Evolutionary conservation across 257 asterid genomes (phyloP), one percentile per base, ranked within the genome.

Genomic region (Nicotiana knightiana): DNA sequence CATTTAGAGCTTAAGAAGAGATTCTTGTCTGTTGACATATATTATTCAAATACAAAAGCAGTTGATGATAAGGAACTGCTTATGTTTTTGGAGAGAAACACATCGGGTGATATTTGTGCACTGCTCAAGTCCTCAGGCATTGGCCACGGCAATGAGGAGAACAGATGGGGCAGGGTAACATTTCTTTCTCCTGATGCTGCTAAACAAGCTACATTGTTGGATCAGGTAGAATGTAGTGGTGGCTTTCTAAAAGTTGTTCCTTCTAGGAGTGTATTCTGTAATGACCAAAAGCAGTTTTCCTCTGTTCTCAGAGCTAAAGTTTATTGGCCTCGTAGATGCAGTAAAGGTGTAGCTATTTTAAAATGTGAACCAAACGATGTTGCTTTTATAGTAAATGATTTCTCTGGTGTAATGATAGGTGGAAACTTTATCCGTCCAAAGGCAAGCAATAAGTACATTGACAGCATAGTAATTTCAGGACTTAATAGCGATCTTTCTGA

Each of bases 151-250:
- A 83, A 80, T 71, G 91, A 86, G 85, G 97, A 89, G 80, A 91
- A 85, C 51, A 88, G 86, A 79, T 96, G 99, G 98, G 98, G 97
- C 53, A 92, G 91, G 87, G 94, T 94, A 59, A 96, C 98, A 80
- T 96, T 94, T 91, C 88, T 86, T 76, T 88, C 97, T 39, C 97
- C 99, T 39, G 94, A 92, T 83, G 93, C 98, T 82, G 97, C 97
- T 76, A 81, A 71, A 88, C 88, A 77, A 82, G 93, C 97, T 66
- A 82, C 84, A 77, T 94, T 85, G 30, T 78, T 92, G 30, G 75
- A 85, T 81, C 84, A 87, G 70, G 73, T 82, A 66, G 90, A 87
- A 62, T 85, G 86, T 18, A 43, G 88, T 33, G 94, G 94, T 85
- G 97, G 95, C 55, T 46, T 87, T 63, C 79, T 94, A 82, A 92